These are phyloP conservation scores for Psilocybe cubensis DNA, from an alignment of 768 basidiomycete species.

Conservation along the genomic window DNA sequence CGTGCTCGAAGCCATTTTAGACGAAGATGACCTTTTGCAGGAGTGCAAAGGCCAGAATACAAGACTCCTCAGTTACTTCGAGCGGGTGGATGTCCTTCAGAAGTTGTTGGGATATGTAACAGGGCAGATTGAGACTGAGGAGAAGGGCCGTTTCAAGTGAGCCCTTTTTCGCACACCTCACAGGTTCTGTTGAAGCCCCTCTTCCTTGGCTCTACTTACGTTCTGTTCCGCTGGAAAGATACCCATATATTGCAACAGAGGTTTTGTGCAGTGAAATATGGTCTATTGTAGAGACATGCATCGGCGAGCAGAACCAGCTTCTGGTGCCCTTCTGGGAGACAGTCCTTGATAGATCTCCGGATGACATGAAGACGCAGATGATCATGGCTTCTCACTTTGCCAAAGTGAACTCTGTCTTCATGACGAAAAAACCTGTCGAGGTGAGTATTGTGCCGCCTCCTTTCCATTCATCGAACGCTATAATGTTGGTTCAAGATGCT, in stretches of 20 bases:
- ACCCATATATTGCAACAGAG: conserved; percentile 91
- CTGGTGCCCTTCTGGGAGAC: conserved; percentile 92
- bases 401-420: conserved; percentile 89
- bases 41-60: conserved; percentile 97
- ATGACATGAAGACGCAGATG: conserved; percentile 87
- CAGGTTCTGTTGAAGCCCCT: background rate
- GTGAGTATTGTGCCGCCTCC: conserved; percentile 51
- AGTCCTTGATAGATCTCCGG: conserved; percentile 75
- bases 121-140: conserved; percentile 83
- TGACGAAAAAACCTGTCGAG: conserved; percentile 89
- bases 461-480: conserved; percentile 24
- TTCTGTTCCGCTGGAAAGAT: conserved; percentile 50
- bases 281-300: conserved; percentile 90
- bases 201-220: background rate
- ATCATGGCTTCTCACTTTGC: conserved; percentile 91
- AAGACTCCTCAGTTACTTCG: conserved; percentile 86
- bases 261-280: conserved; percentile 96
- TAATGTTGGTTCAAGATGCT: conserved; percentile 72
- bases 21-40: conserved; percentile 91
- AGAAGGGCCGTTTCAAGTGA: conserved; percentile 81
- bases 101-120: conserved; percentile 84
- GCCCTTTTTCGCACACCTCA: conserved; percentile 32
- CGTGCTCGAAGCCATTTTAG: conserved; percentile 87
- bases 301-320: conserved; percentile 70
- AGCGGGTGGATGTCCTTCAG: conserved; percentile 78